phyloP scores from a whole-genome alignment of 306 rosid genomes.

The Dryas drummondii region DNA sequence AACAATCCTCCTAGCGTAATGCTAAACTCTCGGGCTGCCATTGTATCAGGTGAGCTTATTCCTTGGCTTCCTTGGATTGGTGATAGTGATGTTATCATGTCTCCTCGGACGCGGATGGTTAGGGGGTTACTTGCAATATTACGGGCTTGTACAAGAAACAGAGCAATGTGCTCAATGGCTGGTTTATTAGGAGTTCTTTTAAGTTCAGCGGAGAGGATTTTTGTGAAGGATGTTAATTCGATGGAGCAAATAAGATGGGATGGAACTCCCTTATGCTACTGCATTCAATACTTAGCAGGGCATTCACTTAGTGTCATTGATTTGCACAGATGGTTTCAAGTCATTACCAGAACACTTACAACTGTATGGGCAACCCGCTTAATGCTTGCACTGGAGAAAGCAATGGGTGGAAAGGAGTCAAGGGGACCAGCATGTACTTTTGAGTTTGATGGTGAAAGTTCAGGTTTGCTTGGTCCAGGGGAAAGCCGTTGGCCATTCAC shows the following conservation, averaged over 20 bases:
- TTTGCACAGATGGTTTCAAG: conserved; percentile 83
- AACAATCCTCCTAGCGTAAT: conserved; percentile 96
- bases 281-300: conserved; percentile 92
- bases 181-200: conserved; percentile 84
- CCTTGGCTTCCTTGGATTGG: conserved; percentile 91
- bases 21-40: conserved; percentile 96
- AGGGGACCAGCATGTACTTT: conserved; percentile 86
- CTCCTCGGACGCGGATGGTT: conserved; percentile 94
- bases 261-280: conserved; percentile 86
- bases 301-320: conserved; percentile 84
- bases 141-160: conserved; percentile 93
- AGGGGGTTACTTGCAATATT: conserved; percentile 95
- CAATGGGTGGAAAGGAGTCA: conserved; percentile 87
- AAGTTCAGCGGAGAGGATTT: conserved; percentile 76
- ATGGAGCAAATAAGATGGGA: conserved; percentile 77
- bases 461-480: conserved; percentile 97
- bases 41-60: conserved; percentile 88
- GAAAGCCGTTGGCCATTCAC: conserved; percentile 97
- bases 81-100: conserved; percentile 68
- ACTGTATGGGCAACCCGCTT: conserved; percentile 76
- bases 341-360: conserved; percentile 67
- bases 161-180: conserved; percentile 97
- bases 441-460: conserved; percentile 99
- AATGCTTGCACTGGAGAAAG: conserved; percentile 87
- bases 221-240: conserved; percentile 61